Evolutionary conservation across 2,329 filamentous ascomycete species (phyloP).

Genomic region (Aspergillus awamori): DNA sequence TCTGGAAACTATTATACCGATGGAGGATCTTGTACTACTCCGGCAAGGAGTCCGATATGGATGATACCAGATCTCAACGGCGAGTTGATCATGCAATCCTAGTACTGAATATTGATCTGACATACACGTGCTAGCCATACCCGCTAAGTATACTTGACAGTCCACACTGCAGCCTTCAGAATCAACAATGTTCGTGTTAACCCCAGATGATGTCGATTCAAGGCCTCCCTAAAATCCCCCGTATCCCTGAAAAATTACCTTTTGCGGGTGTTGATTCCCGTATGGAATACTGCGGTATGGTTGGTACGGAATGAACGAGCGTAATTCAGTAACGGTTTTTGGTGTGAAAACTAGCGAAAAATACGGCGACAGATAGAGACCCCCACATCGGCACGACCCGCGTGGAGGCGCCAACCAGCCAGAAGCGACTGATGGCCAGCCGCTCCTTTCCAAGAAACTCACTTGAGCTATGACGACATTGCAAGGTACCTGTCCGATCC

Average conservation of each 20-base stretch:
- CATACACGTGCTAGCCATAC: too few species aligned
- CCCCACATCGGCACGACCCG: slow-evolving; percentile 28
- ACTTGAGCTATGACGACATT: slow-evolving; percentile 7
- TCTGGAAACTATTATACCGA: neutral
- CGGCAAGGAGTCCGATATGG: too few species aligned
- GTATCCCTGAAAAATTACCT: neutral
- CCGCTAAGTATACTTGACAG: too few species aligned
- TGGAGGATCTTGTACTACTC: too few species aligned
- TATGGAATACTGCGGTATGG: neutral
- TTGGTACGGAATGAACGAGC: neutral
- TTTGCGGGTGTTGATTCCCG: neutral
- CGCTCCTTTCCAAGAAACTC: slow-evolving; percentile 6
- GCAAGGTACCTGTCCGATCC: neutral
- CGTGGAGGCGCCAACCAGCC: slow-evolving; percentile 10
- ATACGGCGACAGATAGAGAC: neutral
- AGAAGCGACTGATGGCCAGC: neutral
- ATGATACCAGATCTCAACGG: too few species aligned
- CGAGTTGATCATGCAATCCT: too few species aligned
- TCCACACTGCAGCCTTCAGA: too few species aligned
- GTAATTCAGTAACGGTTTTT: neutral
- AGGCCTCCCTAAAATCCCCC: too few species aligned
- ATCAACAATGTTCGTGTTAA: too few species aligned
- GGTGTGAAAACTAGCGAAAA: slow-evolving; percentile 6
- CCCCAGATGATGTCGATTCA: too few species aligned
- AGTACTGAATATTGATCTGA: too few species aligned